Base-by-base conservation (phyloP, 495 filamentous ascomycete genomes). In the Aspergillus kassunensis region DNA sequence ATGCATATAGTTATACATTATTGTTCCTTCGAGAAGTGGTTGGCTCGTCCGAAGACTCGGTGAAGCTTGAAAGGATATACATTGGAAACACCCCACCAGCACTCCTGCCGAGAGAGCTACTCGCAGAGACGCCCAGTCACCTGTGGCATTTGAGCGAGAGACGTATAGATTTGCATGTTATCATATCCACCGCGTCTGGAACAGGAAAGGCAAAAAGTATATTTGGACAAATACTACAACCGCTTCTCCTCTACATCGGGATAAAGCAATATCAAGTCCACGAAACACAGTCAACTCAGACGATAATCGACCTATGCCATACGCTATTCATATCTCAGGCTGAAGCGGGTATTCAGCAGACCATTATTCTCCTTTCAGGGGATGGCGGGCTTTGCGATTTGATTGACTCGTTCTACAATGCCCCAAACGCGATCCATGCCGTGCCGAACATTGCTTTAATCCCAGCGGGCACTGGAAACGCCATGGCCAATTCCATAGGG, bases 401-500 rank as follows among this genome's bases (percentile, higher is more conserved):
- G 0, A 62, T 96, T 49, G 95, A 96, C 61, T 68, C 67, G 0
- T 71, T 88, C 13, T 70, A 79, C 44, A 61, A 58, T 53, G 55
- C 61, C 3, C 34, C 43, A 7, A 49, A 35, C n/a, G 23, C 29
- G 15, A 13, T 55, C 10, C 27, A 46, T 16, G 23, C 54, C 2
- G 47, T 50, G 15, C 88, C 88, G 0, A 74, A 71, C 2, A 70
- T 96, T 51, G 75, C 74, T 7, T 62, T 93, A 21, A 66, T 96
- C 4, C 85, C 90, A 1, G 76, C 91, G 15, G 92, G 92, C 2
- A 96, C 92, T 2, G 92, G 87, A 20, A 97, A 96, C 68, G 92
- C 91, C 2, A 80, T 96, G 53, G 88, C 90, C 31, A 79, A 83
- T 61, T 95, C 89, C 3, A 69, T 68, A 31, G 74, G 73, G 46